These are phyloP conservation scores for Anastatica hierochuntica DNA, from an alignment of 345 rosid species.

Conservation along the genomic window DNA sequence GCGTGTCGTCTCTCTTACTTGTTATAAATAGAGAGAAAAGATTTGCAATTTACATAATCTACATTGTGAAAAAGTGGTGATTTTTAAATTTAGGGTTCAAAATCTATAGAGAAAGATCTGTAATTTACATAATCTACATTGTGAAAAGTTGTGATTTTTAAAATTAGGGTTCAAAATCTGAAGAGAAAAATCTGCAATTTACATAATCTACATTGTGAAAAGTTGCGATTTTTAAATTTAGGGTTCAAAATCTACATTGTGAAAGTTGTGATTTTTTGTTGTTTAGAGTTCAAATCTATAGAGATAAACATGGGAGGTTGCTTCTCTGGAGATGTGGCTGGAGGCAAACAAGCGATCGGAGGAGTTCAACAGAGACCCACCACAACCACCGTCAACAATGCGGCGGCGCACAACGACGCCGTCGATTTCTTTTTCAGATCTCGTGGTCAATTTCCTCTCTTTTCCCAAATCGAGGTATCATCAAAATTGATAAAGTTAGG, in stretches of 20 bases:
- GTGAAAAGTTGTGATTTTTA: too few relatives aligned
- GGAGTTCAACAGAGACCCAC: constrained; percentile 37
- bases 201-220: too few relatives aligned
- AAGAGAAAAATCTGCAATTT: too few relatives aligned
- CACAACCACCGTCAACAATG: constrained; percentile 9
- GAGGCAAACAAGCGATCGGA: constrained; percentile 69
- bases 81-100: too few relatives aligned
- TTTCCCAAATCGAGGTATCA: constrained; percentile 62
- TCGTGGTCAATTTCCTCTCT: constrained; percentile 41
- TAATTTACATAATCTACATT: too few relatives aligned
- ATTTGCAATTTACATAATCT: too few relatives aligned
- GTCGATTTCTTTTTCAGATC: constrained; percentile 56
- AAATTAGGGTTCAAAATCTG: too few relatives aligned
- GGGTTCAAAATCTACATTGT: constrained; percentile 1
- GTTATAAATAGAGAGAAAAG: too few relatives aligned
- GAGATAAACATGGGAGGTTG: constrained; percentile 44
- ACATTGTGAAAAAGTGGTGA: too few relatives aligned
- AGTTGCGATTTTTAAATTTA: too few relatives aligned
- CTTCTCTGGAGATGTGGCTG: constrained; percentile 47
- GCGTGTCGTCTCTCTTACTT: too few relatives aligned
- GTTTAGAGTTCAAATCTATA: background rate
- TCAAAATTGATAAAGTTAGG: background rate
- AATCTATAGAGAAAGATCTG: too few relatives aligned
- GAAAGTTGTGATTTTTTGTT: background rate
- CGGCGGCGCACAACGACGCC: constrained; percentile 48